Percentiles rank a stretch among this genome's conserved stretches.
Conservation (phyloP, 805 yeast species). For the Lachancea fermentati region DNA sequence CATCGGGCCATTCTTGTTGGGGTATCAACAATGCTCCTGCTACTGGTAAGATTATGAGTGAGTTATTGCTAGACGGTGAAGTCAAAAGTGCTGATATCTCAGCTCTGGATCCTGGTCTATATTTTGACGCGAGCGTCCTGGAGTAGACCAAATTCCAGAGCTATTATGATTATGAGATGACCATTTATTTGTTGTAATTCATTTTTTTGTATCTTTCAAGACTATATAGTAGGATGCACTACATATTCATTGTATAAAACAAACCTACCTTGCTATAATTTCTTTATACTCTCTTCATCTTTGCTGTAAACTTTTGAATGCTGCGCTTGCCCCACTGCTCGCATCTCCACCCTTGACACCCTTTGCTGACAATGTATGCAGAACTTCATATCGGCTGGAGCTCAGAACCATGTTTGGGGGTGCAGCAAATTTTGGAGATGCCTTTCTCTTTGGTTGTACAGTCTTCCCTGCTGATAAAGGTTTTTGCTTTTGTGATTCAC, state of each 20-base stretch:
- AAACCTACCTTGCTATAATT: too few relatives aligned
- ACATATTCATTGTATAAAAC: too few relatives aligned
- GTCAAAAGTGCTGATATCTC: constrained; percentile 71
- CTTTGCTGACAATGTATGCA: constrained; percentile 19
- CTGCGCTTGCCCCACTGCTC: constrained; percentile 33
- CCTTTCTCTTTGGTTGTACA: constrained; percentile 1
- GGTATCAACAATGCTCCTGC: constrained; percentile 98
- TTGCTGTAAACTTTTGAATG: constrained; percentile 27
- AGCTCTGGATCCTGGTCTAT: constrained; percentile 78
- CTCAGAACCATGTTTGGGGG: constrained; percentile 31
- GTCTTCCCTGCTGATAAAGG: not conserved
- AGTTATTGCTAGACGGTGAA: constrained; percentile 77
- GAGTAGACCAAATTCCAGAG: too few relatives aligned
- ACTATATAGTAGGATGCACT: too few relatives aligned
- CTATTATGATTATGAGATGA: too few relatives aligned
- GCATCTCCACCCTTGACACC: constrained; percentile 17
- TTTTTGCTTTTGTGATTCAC: not conserved
- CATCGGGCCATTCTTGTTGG: constrained; percentile 98
- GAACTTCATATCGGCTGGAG: constrained; percentile 31
- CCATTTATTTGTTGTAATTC: too few relatives aligned
- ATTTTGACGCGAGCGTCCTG: constrained; percentile 64
- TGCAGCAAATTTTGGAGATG: constrained; percentile 14
- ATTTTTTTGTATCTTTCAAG: too few relatives aligned
- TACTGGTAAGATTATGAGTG: constrained; percentile 91
- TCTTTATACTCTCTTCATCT: too few relatives aligned